Percentiles rank a stretch among this genome's conserved stretches.
phyloP scores from a whole-genome alignment of 1,139 yeast species.

The Lodderomyces jiufengensis region DNA sequence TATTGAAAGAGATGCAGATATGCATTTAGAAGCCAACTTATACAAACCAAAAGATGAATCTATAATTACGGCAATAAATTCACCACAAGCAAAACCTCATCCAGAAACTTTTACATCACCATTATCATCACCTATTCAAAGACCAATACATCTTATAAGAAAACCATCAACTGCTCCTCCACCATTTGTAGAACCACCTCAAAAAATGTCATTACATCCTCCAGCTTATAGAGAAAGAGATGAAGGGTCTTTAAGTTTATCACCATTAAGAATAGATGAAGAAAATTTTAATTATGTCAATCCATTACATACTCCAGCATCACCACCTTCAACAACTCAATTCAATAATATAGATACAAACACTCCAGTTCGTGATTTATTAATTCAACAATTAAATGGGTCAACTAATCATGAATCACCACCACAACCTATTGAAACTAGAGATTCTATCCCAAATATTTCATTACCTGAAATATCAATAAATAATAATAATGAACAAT shows the following conservation, averaged over 20 bases:
- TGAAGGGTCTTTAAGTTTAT: conserved; percentile 10
- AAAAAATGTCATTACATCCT: conserved; percentile 21
- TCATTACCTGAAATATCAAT: conserved; percentile 2
- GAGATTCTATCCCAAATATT: conserved; percentile 1
- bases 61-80: conserved; percentile 33
- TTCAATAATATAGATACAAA: conserved; percentile 1
- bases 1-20: conserved; percentile 25
- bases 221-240: conserved; percentile 34
- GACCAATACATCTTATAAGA: conserved; percentile 36
- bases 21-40: conserved; percentile 56
- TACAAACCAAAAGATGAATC: conserved; percentile 49
- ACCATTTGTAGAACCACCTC: conserved; percentile 36
- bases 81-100: conserved; percentile 59
- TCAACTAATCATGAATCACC: too few species aligned
- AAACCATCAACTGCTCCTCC: conserved; percentile 43
- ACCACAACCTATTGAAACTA: neutral
- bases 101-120: conserved; percentile 40
- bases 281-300: conserved; percentile 1
- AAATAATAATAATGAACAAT: neutral
- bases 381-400: conserved; percentile 15
- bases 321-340: neutral
- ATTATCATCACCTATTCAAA: conserved; percentile 24
- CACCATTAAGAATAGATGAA: conserved; percentile 16
- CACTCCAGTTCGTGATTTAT: conserved; percentile 22
- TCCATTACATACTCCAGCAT: conserved; percentile 3